Conservation (phyloP, 129 eudicot genomes). For the Pulicaria dysenterica region DNA sequence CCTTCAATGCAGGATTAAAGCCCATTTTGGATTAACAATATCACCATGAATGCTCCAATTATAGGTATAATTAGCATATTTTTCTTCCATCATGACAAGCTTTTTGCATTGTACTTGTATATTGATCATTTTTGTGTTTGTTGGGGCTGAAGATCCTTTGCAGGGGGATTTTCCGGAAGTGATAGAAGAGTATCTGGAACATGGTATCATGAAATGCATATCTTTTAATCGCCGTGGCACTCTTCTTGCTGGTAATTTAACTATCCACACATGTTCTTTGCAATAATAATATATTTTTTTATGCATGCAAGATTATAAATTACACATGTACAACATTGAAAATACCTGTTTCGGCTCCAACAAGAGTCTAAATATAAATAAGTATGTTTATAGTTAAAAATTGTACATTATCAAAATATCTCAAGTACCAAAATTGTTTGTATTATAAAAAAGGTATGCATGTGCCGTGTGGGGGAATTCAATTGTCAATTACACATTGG, state of each 20-base stretch:
- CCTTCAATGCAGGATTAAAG: slow-evolving; percentile 26
- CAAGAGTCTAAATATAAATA: too few species aligned
- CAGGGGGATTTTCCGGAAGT: slow-evolving; percentile 99
- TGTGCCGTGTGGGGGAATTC: too few species aligned
- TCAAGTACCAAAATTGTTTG: too few species aligned
- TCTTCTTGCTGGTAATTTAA: slow-evolving; percentile 77
- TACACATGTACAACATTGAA: too few species aligned
- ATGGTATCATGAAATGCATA: slow-evolving; percentile 88
- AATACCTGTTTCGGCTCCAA: too few species aligned
- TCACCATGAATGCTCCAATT: slow-evolving; percentile 58
- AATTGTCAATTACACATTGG: too few species aligned
- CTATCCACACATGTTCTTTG: slow-evolving; percentile 6
- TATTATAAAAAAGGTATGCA: too few species aligned
- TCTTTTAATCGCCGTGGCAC: slow-evolving; percentile 98
- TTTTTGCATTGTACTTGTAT: background rate
- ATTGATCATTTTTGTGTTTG: slow-evolving; percentile 22
- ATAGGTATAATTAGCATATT: slow-evolving; percentile 42
- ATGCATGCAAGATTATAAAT: too few species aligned
- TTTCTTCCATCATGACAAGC: slow-evolving; percentile 5
- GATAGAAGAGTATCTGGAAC: slow-evolving; percentile 92
- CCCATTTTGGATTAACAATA: background rate
- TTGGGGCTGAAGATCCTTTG: slow-evolving; percentile 70
- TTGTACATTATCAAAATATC: too few species aligned
- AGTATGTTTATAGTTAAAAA: too few species aligned
- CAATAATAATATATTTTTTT: too few species aligned